Evolutionary conservation across 1,139 yeast genomes (phyloP).

Genomic region (Candida labiduridarum): DNA sequence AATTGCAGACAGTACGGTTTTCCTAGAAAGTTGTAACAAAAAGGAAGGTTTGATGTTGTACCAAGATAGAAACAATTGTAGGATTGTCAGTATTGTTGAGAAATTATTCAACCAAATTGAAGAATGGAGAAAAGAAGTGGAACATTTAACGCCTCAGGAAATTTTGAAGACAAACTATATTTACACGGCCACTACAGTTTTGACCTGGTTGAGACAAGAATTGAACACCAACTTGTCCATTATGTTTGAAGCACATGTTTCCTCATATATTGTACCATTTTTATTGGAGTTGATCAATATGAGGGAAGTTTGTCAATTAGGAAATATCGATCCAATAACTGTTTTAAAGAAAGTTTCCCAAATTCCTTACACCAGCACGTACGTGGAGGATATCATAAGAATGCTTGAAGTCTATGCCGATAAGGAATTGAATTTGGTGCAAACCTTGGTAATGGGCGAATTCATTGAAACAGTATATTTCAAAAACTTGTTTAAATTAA

Average conservation of each 20-base stretch:
- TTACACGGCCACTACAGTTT: slow-evolving; percentile 47
- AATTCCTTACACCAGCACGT: slow-evolving; percentile 50
- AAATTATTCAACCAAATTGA: slow-evolving; percentile 47
- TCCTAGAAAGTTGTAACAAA: slow-evolving; percentile 40
- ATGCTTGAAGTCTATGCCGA: slow-evolving; percentile 52
- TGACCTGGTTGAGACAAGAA: slow-evolving; percentile 46
- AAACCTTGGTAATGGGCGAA: slow-evolving; percentile 65
- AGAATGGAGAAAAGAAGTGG: slow-evolving; percentile 39
- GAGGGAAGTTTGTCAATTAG: slow-evolving; percentile 82
- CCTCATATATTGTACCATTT: slow-evolving; percentile 66
- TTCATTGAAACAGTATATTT: slow-evolving; percentile 78
- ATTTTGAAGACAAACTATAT: slow-evolving; percentile 50
- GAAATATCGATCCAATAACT: slow-evolving; percentile 59
- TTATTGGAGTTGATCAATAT: slow-evolving; percentile 64
- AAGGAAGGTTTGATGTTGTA: slow-evolving; percentile 29
- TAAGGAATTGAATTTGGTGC: slow-evolving; percentile 60
- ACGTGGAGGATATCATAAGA: slow-evolving; percentile 48
- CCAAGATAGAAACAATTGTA: slow-evolving; percentile 26
- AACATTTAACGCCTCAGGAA: slow-evolving; percentile 44
- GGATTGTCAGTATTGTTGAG: slow-evolving; percentile 27
- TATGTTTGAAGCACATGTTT: slow-evolving; percentile 40
- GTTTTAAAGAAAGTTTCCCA: slow-evolving; percentile 61
- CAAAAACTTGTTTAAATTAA: slow-evolving; percentile 64
- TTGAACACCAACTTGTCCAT: slow-evolving; percentile 44
- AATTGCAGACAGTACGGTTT: slow-evolving; percentile 41